Percentiles rank a stretch among this genome's conserved stretches.
These are phyloP conservation scores for Teunomyces aglyptinius DNA, from an alignment of 805 yeast genomes.

Conservation along the genomic window DNA sequence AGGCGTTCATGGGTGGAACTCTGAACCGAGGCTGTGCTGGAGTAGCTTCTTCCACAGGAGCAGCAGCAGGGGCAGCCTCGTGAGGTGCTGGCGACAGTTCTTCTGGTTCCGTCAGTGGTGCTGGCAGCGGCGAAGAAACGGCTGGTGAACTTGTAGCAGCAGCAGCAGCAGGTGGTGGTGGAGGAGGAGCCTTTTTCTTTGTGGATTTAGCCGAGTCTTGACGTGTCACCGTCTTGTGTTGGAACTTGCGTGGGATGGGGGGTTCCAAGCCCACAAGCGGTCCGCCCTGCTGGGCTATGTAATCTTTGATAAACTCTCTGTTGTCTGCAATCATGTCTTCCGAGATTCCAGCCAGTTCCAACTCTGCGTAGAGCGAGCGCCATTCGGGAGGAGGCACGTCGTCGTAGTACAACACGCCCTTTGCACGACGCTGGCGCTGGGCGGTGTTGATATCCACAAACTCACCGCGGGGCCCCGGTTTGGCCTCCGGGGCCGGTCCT, in stretches of 20 bases:
- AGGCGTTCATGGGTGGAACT: slow-evolving; percentile 34
- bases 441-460: slow-evolving; percentile 45
- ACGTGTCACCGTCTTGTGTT: slow-evolving; percentile 17
- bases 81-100: slow-evolving; percentile 11
- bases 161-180: slow-evolving; percentile 34
- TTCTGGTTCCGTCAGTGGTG: slow-evolving; percentile 10
- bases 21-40: slow-evolving; percentile 28
- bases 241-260: slow-evolving; percentile 68
- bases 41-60: slow-evolving; percentile 8
- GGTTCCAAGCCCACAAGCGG: slow-evolving; percentile 83
- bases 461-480: slow-evolving; percentile 69
- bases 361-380: slow-evolving; percentile 69
- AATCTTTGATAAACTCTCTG: slow-evolving; percentile 76
- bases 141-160: slow-evolving; percentile 12
- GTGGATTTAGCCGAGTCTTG: slow-evolving; percentile 31
- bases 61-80: slow-evolving; percentile 7
- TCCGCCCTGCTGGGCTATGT: slow-evolving; percentile 71
- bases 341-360: slow-evolving; percentile 74
- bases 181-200: slow-evolving; percentile 37
- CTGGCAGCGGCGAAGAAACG: slow-evolving; percentile 8
- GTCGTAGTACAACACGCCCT: slow-evolving; percentile 69
- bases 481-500: slow-evolving; percentile 20
- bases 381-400: slow-evolving; percentile 82
- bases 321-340: slow-evolving; percentile 90
- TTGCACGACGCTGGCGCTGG: slow-evolving; percentile 54